phyloP scores from a whole-genome alignment of 768 basidiomycete species.

The Phlebiopsis flavidoalba region DNA sequence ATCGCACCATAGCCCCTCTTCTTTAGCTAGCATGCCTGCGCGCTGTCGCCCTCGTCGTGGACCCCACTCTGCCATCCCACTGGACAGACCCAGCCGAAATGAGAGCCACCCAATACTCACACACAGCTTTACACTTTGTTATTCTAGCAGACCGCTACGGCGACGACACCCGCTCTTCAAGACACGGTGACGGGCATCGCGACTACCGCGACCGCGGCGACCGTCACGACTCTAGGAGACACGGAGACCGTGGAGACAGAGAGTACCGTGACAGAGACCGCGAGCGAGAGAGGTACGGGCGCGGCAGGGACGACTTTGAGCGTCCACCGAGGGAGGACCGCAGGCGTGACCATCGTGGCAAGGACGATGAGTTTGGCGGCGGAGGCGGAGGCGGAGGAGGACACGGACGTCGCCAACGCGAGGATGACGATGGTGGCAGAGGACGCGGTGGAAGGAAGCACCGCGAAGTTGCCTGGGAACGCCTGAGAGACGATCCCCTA shows the following conservation, averaged over 20 bases:
- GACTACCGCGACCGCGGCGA: conserved; percentile 22
- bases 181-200: conserved; percentile 29
- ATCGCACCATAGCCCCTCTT: conserved; percentile 41
- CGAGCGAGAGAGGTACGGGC: conserved; percentile 24
- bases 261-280: conserved; percentile 17
- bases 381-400: conserved; percentile 28
- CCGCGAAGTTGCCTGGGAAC: conserved; percentile 53
- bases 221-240: conserved; percentile 10
- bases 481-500: conserved; percentile 81
- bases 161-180: conserved; percentile 43
- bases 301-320: conserved; percentile 16
- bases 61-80: conserved; percentile 20
- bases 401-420: conserved; percentile 20
- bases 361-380: conserved; percentile 34
- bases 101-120: conserved; percentile 18
- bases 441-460: conserved; percentile 48
- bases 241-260: conserved; percentile 25
- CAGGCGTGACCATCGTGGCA: conserved; percentile 25
- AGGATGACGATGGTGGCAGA: conserved; percentile 36
- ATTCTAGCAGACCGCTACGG: conserved; percentile 47
- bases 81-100: conserved; percentile 29
- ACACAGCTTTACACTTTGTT: conserved; percentile 34
- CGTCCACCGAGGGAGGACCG: conserved; percentile 35
- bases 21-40: conserved; percentile 55
- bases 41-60: conserved; percentile 10